Evolutionary conservation across 108 stramenopile species (phyloP), one percentile per base, ranked within the genome.

Genomic region (Fragilaria crotonensis): DNA sequence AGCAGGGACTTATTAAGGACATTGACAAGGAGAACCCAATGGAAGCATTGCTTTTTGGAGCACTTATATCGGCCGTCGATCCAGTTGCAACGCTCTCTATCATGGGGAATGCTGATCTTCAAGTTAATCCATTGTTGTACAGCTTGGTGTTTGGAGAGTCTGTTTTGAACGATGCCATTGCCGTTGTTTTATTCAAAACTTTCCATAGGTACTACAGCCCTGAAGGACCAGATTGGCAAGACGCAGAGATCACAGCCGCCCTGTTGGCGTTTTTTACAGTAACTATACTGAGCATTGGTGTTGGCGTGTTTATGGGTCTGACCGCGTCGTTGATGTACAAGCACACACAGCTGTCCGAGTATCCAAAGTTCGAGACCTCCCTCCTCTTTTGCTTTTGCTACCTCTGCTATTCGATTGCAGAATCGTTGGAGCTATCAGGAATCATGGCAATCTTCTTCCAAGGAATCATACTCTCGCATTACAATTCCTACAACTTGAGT

Each of bases 131-230:
- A 14, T 73, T 96, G 22, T 74, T 98, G 62, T 96, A 97, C 71
- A 84, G 79, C 45, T 73, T 98, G 45, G 96, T 97, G 44, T 97
- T 99, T 75, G 98, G 98, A 52, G 98, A 99, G 55, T 77, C 78
- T 47, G 96, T 99, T 14, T 73, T 99, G 27, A 99, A 99, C 64
- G 98, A 99, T 76, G 98, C 98, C 5, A 88, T 99, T 30, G 95
- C 96, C 22, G 96, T 99, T 78, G 95, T 96, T 21, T 63, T 99
- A 14, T 99, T 99, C 77, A 86, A 94, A 45, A 94, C 94, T 3
- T 96, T 98, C 63, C 73, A 79, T 20, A 74, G 77, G 45, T 94
- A 77, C 59, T 93, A 93, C 68, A 73, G 80, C 25, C 81, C 79
- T 17, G 85, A 83, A 33, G 90, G 77, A 2, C 79, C 89, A 4